Conservation (phyloP, 495 filamentous ascomycete genomes). For the Trichoderma gamsii region DNA sequence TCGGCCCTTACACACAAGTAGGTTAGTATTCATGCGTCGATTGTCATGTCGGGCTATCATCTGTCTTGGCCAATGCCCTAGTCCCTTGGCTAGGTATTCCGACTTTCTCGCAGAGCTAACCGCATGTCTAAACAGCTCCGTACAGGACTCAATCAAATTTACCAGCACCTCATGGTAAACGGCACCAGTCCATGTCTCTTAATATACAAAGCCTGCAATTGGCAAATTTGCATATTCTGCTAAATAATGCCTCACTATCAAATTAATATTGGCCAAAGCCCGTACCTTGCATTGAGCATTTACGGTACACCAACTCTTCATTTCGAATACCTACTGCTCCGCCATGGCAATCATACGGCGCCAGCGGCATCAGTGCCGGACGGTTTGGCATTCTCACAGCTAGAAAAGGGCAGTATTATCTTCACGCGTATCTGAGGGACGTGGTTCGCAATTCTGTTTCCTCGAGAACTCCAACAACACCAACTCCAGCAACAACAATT, state of each 20-base stretch:
- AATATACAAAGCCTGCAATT: not conserved
- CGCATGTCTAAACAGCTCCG: not conserved
- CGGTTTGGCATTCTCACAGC: not conserved
- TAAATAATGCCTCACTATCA: constrained; percentile 8
- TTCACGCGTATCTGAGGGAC: too few relatives aligned
- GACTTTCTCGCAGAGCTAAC: too few relatives aligned
- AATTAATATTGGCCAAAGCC: not conserved
- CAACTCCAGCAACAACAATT: too few relatives aligned
- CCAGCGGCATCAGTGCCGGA: not conserved
- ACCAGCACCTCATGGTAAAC: not conserved
- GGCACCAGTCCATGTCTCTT: not conserved
- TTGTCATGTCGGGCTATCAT: too few relatives aligned
- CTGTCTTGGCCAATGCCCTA: too few relatives aligned
- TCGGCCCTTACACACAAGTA: too few relatives aligned
- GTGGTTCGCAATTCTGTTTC: too few relatives aligned
- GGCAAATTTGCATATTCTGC: not conserved
- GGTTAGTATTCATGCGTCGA: too few relatives aligned
- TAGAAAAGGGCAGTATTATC: not conserved
- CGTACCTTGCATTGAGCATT: not conserved
- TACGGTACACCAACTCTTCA: constrained; percentile 1
- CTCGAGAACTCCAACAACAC: too few relatives aligned
- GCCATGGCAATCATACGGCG: not conserved
- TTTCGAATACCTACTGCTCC: not conserved
- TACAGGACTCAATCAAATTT: not conserved
- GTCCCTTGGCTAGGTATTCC: too few relatives aligned